phyloP scores from a whole-genome alignment of 2,329 filamentous ascomycete species.

The Penicillium sp. region DNA sequence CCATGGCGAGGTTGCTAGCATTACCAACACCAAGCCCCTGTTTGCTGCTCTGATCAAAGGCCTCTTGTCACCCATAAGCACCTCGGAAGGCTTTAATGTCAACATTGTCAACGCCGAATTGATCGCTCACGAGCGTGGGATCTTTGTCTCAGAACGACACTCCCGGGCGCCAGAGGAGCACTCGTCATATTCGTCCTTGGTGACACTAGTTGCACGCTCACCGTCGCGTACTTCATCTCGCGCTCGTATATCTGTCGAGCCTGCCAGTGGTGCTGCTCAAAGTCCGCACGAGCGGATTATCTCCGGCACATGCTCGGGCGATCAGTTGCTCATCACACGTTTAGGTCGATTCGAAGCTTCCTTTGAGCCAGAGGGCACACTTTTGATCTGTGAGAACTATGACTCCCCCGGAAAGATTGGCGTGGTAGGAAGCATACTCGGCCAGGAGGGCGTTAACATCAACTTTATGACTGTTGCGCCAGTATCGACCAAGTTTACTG shows the following conservation, averaged over 20 bases:
- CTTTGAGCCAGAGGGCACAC: constrained; percentile 65
- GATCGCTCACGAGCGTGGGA: constrained; percentile 69
- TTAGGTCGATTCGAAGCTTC: constrained; percentile 67
- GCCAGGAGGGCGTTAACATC: constrained; percentile 68
- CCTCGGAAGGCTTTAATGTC: constrained; percentile 60
- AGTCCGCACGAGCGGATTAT: constrained; percentile 48
- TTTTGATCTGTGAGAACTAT: constrained; percentile 76
- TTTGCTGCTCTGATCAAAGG: constrained; percentile 76
- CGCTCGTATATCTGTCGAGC: constrained; percentile 26
- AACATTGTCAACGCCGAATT: constrained; percentile 78
- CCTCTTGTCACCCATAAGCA: constrained; percentile 62
- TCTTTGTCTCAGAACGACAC: constrained; percentile 69
- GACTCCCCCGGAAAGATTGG: constrained; percentile 79
- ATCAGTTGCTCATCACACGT: constrained; percentile 58
- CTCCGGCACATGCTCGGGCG: constrained; percentile 36
- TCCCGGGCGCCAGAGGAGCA: constrained; percentile 56
- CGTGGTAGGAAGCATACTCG: constrained; percentile 65
- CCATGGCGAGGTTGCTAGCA: constrained; percentile 64
- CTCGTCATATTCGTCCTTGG: constrained; percentile 59
- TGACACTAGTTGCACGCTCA: constrained; percentile 58
- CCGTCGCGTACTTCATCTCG: constrained; percentile 32
- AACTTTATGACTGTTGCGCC: constrained; percentile 70
- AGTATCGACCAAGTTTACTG: constrained; percentile 20
- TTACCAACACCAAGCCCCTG: constrained; percentile 70
- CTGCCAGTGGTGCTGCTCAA: not conserved